Base-by-base conservation (phyloP, 768 basidiomycete species). In the Erythrobasidium yunnanense region DNA sequence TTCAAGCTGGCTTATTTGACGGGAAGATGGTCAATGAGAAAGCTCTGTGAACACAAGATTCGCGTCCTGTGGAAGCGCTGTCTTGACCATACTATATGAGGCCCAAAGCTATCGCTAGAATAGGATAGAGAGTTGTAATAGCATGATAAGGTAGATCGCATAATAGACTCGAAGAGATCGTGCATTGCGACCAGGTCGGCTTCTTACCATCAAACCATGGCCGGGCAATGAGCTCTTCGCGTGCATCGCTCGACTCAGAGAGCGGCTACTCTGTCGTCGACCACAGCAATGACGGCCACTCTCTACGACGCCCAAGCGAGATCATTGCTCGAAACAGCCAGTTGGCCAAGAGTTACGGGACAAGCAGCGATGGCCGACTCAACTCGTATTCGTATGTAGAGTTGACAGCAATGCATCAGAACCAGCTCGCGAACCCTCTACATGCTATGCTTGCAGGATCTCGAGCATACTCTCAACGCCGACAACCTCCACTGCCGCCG, bases 1-100 rank as follows among this genome's bases (percentile, higher is more conserved):
- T 69, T 13, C 66, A 68, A 25, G 68, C 65, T 18, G 68, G 68
- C 15, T 34, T 69, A 29, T 68, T 68, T 34, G 68, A 51, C 25
- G 47, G 46, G 20, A 34, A 46, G 4, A 65, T 68, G 67, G 18
- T 54, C 3, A 46, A 55, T 32, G 65, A 54, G 29, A 55, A 66
- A 49, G 34, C 6, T 17, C 25, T 65, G 27, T 65, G 42, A 62
- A 22, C n/a, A n/a, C n/a, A n/a, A n/a, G n/a, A n/a, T n/a, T n/a
- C n/a, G n/a, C n/a, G n/a, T n/a, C n/a, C n/a, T n/a, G n/a, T n/a
- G n/a, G n/a, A n/a, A n/a, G n/a, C n/a, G n/a, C n/a, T n/a, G n/a
- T n/a, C n/a, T n/a, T n/a, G n/a, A n/a, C n/a, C n/a, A n/a, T n/a
- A n/a, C n/a, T n/a, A n/a, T n/a, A n/a, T n/a, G n/a, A n/a, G n/a